Evolutionary conservation across 2,329 filamentous ascomycete species (phyloP).

Genomic region (Didymella pomorum): DNA sequence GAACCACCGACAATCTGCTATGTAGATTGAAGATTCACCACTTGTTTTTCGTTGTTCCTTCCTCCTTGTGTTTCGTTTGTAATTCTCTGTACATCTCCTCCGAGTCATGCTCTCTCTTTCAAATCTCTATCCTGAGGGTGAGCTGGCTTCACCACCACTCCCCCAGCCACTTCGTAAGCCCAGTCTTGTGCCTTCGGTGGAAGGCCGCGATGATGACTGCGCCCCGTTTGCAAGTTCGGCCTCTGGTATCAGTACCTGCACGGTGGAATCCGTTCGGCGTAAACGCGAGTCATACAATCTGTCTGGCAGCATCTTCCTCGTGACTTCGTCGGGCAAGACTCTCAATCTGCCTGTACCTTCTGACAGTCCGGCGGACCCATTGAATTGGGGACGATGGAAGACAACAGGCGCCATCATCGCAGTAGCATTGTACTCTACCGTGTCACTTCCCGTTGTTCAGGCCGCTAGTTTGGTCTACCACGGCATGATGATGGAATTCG

Average conservation of each 20-base stretch:
- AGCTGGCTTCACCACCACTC: slow-evolving; percentile 26
- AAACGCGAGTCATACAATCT: slow-evolving; percentile 41
- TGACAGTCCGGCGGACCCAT: slow-evolving; percentile 33
- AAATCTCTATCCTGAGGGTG: slow-evolving; percentile 24
- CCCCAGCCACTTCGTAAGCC: slow-evolving; percentile 25
- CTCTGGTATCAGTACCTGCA: neutral
- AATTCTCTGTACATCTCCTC: neutral
- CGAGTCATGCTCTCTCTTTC: neutral
- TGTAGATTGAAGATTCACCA: neutral
- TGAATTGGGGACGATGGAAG: slow-evolving; percentile 38
- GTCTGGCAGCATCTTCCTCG: slow-evolving; percentile 36
- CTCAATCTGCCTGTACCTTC: slow-evolving; percentile 39
- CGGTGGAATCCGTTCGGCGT: neutral
- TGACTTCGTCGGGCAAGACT: slow-evolving; percentile 33
- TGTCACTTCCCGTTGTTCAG: slow-evolving; percentile 32
- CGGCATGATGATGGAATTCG: slow-evolving; percentile 26
- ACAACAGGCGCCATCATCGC: slow-evolving; percentile 30
- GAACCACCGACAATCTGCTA: neutral
- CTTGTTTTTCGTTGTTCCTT: neutral
- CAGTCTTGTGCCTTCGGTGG: slow-evolving; percentile 17
- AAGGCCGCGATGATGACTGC: neutral
- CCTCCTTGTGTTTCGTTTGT: neutral
- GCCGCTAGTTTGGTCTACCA: slow-evolving; percentile 27
- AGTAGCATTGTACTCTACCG: slow-evolving; percentile 24
- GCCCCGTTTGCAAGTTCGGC: slow-evolving; percentile 2